These are phyloP conservation scores for Persicaria tinctoria DNA, from an alignment of 148 eudicot genomes.

Conservation along the genomic window DNA sequence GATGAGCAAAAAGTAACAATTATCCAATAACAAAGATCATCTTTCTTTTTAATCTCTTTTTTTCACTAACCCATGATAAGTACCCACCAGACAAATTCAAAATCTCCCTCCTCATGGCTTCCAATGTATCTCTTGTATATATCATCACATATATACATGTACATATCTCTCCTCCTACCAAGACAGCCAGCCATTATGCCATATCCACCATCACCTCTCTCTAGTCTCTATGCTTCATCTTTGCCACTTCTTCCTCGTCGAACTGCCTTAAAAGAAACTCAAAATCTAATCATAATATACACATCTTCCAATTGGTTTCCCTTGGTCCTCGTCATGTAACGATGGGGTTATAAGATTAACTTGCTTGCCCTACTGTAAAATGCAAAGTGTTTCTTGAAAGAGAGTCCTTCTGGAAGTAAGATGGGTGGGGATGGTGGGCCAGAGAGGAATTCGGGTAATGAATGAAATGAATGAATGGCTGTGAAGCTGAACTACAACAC, in stretches of 20 bases:
- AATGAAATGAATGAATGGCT: neutral
- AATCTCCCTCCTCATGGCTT: conserved; percentile 1
- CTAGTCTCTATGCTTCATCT: neutral
- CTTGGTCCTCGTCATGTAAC: neutral
- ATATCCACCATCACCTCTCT: conserved; percentile 10
- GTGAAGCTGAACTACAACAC: neutral
- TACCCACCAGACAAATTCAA: conserved; percentile 29
- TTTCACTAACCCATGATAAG: conserved; percentile 33
- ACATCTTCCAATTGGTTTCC: neutral
- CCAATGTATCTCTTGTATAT: conserved; percentile 21
- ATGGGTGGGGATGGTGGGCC: neutral
- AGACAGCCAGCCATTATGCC: conserved; percentile 26
- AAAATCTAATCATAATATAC: neutral
- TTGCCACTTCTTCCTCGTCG: conserved; percentile 1
- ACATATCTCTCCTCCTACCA: conserved; percentile 27
- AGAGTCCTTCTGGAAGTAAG: too few species aligned
- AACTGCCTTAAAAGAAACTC: conserved; percentile 1
- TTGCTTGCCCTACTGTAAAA: too few species aligned
- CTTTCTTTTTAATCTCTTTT: conserved; percentile 29
- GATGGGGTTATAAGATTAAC: neutral
- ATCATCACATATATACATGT: conserved; percentile 47
- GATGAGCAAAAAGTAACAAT: conserved; percentile 21
- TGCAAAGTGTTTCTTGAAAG: too few species aligned
- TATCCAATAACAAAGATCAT: conserved; percentile 19
- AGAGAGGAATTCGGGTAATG: neutral